Evolutionary conservation across 2,329 filamentous ascomycete species (phyloP).

Genomic region (Aspergillus texensis): DNA sequence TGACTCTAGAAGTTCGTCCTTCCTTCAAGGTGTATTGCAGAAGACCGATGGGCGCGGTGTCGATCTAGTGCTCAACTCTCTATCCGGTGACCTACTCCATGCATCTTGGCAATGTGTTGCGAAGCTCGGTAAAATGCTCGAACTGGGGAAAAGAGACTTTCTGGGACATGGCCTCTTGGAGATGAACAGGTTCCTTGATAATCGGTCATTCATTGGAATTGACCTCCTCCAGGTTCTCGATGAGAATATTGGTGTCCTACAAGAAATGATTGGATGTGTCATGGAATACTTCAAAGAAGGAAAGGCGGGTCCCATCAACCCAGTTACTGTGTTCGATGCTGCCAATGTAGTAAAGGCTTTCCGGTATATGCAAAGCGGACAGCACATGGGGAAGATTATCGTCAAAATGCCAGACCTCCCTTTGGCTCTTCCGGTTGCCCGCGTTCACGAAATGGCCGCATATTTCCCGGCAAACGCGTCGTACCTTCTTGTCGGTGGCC

Average conservation of each 20-base stretch:
- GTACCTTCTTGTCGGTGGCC: constrained; percentile 44
- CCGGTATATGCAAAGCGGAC: constrained; percentile 46
- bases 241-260: constrained; percentile 6
- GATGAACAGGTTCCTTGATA: constrained; percentile 26
- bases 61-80: constrained; percentile 32
- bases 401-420: constrained; percentile 14
- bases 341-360: constrained; percentile 43
- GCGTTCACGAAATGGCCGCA: constrained; percentile 3
- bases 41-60: constrained; percentile 26
- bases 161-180: constrained; percentile 23
- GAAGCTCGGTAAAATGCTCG: constrained; percentile 30
- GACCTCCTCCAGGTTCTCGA: constrained; percentile 25
- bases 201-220: constrained; percentile 26
- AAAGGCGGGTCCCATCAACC: constrained; percentile 21
- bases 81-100: constrained; percentile 30
- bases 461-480: constrained; percentile 8
- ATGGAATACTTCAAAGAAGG: constrained; percentile 4
- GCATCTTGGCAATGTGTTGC: constrained; percentile 37
- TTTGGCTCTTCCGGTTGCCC: neutral
- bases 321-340: constrained; percentile 26
- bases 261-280: constrained; percentile 14
- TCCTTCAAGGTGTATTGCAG: constrained; percentile 19
- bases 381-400: constrained; percentile 52
- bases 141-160: constrained; percentile 33
- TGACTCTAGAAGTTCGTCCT: constrained; percentile 23